Conservation (phyloP, 306 rosid genomes). For the Cicer pinnatifidum region DNA sequence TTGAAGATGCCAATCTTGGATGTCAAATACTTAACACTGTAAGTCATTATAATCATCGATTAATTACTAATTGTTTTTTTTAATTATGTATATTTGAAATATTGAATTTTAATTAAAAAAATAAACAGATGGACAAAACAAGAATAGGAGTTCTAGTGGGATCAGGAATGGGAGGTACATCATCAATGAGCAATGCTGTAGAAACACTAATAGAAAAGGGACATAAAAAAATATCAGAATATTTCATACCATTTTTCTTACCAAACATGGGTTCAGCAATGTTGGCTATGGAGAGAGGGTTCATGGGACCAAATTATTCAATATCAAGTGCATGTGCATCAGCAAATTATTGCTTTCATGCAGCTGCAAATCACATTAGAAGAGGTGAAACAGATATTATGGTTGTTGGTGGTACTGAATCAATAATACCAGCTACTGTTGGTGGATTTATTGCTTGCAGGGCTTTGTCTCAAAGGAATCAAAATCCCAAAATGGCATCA, state of each 20-base stretch:
- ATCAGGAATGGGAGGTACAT: conserved; percentile 71
- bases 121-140: conserved; percentile 63
- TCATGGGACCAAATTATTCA: conserved; percentile 75
- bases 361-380: conserved; percentile 75
- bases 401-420: conserved; percentile 75
- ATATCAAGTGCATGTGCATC: conserved; percentile 88
- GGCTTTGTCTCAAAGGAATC: conserved; percentile 74
- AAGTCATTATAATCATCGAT: conserved; percentile 4
- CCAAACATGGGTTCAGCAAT: conserved; percentile 75
- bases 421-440: conserved; percentile 59
- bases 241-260: conserved; percentile 62
- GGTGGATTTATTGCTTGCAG: conserved; percentile 78
- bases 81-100: no score
- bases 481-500: conserved; percentile 67
- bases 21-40: conserved; percentile 57
- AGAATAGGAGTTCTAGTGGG: conserved; percentile 70
- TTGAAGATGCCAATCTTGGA: conserved; percentile 75
- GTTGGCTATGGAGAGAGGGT: conserved; percentile 72
- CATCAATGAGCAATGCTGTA: conserved; percentile 55
- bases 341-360: conserved; percentile 64
- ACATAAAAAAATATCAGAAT: conserved; percentile 59
- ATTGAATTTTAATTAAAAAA: no score
- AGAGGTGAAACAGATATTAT: conserved; percentile 81
- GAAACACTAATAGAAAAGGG: conserved; percentile 59
- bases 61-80: not conserved